phyloP scores from a whole-genome alignment of 1,139 yeast species.

The Suhomyces maxii region DNA sequence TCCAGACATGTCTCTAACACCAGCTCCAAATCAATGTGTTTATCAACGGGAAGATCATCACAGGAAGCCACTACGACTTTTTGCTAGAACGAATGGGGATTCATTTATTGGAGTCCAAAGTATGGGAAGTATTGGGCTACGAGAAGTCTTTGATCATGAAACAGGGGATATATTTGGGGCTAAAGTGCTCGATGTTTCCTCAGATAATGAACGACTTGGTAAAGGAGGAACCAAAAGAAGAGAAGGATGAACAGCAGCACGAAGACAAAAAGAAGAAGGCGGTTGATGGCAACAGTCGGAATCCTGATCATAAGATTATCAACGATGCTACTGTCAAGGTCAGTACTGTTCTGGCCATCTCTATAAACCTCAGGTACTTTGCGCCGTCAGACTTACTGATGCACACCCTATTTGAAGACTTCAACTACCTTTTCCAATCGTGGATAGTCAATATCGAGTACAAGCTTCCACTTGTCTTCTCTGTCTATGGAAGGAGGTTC shows the following conservation, averaged over 20 bases:
- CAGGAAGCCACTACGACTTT: conserved; percentile 12
- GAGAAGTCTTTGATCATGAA: conserved; percentile 13
- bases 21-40: conserved; percentile 14
- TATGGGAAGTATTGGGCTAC: conserved; percentile 23
- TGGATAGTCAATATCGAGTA: conserved; percentile 32
- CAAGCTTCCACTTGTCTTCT: conserved; percentile 36
- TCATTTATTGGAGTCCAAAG: conserved; percentile 7
- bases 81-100: conserved; percentile 16
- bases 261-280: not conserved
- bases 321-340: not conserved
- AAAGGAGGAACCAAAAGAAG: not conserved
- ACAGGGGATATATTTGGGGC: conserved; percentile 13
- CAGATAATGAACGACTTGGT: conserved; percentile 15
- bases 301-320: not conserved
- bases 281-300: not conserved
- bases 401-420: conserved; percentile 15
- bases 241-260: too few species aligned
- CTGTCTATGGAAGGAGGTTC: conserved; percentile 34
- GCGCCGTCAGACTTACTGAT: not conserved
- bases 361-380: conserved; percentile 1
- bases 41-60: conserved; percentile 17
- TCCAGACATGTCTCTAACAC: conserved; percentile 2
- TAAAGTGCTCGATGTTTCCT: conserved; percentile 23
- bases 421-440: conserved; percentile 32
- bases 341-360: not conserved